Base-by-base conservation (phyloP, 2,329 filamentous ascomycete genomes). In the Apiospora sp. region DNA sequence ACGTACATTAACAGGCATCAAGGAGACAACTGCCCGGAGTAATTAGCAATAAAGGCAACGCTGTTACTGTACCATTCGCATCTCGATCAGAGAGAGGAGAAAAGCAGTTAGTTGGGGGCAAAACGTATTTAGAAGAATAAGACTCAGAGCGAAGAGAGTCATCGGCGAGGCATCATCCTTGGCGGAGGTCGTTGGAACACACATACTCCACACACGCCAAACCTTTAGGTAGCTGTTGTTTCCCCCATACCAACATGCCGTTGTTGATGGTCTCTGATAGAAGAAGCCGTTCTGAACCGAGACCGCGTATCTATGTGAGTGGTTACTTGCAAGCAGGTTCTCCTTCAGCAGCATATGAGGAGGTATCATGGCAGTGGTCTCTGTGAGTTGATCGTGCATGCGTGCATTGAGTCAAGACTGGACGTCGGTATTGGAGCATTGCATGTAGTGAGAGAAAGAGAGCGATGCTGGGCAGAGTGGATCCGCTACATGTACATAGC, bases 121-220 rank as follows among this genome's bases (percentile, higher is more conserved):
- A 61, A 61, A 61, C 30, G 30, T 37, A 37, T 37, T 37, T 61
- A 22, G 54, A 58, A 58, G 27, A 27, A 54, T 49, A 58, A 37
- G 54, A n/a, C 30, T 51, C 49, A 27, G 49, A 58, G 27, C 51
- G 34, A 10, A 41, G 37, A 41, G 27, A 58, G 30, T 61, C 54
- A 61, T 22, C 54, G 54, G 54, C 54, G 54, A 61, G 54, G 54
- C 54, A 61, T 61, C 30, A 61, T 61, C 54, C 54, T 61, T 61
- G 54, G 54, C 54, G 54, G 30, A 22, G 7, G 54, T 61, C 30
- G 54, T 61, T 61, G 54, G 54, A 61, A 19, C 51, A 58, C 27
- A 27, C 51, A 27, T 27, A 58, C 27, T 34, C 51, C 51, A 58
- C 51, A 49, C 46, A 41, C 37, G 37, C 37, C 37, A 41, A 41